Conservation (phyloP, 257 asterid genomes). For the Scutellaria barbata region DNA sequence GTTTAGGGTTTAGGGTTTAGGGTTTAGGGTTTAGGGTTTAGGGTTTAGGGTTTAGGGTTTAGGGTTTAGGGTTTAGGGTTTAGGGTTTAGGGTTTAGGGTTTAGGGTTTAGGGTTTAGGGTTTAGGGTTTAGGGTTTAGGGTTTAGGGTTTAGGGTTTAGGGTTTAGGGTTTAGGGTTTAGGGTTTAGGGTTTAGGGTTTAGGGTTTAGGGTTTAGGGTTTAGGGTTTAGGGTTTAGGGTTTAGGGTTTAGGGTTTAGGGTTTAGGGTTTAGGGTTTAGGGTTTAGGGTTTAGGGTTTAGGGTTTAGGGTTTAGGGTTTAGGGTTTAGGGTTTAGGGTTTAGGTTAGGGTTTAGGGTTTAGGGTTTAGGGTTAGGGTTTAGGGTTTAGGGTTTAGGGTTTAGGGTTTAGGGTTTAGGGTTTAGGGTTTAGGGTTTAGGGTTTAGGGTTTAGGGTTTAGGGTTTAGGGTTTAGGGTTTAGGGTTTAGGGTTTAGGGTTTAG, state of each 20-base stretch:
- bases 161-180: not conserved
- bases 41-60: slow-evolving; percentile 1
- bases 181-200: not conserved
- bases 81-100: slow-evolving; percentile 12
- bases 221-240: not conserved
- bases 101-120: not conserved
- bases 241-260: not conserved
- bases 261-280: slow-evolving; percentile 18
- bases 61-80: not conserved
- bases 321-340: slow-evolving; percentile 21
- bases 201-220: not conserved
- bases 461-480: slow-evolving; percentile 20
- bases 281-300: slow-evolving; percentile 19
- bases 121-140: slow-evolving; percentile 4
- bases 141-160: slow-evolving; percentile 3
- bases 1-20: not conserved
- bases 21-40: not conserved
- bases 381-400: slow-evolving; percentile 20
- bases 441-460: slow-evolving; percentile 17
- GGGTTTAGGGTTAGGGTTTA: slow-evolving; percentile 2
- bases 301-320: slow-evolving; percentile 19
- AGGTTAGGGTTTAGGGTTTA: slow-evolving; percentile 3
- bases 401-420: slow-evolving; percentile 19
- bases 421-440: slow-evolving; percentile 13
- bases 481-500: slow-evolving; percentile 22